Evolutionary conservation across 768 basidiomycete species (phyloP), one percentile per base, ranked within the genome.

Genomic region (Termitomyces eurrhizus): DNA sequence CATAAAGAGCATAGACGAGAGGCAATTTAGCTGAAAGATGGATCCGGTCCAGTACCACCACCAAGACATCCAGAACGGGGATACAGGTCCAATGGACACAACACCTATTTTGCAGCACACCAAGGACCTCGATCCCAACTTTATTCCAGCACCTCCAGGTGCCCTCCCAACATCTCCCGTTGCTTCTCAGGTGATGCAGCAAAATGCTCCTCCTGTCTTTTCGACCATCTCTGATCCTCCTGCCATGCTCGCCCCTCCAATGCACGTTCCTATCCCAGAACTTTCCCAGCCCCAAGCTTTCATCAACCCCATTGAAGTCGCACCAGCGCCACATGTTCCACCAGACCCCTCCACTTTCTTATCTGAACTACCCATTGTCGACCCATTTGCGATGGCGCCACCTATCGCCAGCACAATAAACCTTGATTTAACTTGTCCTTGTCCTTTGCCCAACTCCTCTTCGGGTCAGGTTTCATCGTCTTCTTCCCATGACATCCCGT

Each of bases 241-340:
- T 59, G 58, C 53, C 39, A 64, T 71, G 41, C 57, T 64, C 45
- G 51, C 69, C 21, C 57, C 69, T 52, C 50, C 75, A 44, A 73
- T 80, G 69, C 80, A 79, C 65, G 66, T 79, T 51, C 59, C 79
- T 44, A 69, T 77, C 52, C 50, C 78, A 53, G 75, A 80, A 57
- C 68, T 78, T 36, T 58, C 75, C 26, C 63, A 55, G 14, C 52
- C 74, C 55, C 58, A 75, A 42, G 54, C 67, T 41, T 78, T 75
- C 59, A 72, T 82, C 66, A 67, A 70, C 37, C 49, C 74, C 36
- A 73, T 79, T 71, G 76, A 78, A 39, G 62, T 72, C 42, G 66
- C 69, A 11, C 54, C 70, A 56, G 52, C 68, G 50, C 69, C 70
- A 35, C 60, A 65, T 29, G 53, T 70, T 32, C 68, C 65, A 49